Evolutionary conservation across 495 filamentous ascomycete species (phyloP).

Genomic region (Hypoxylon lienhwacheense): DNA sequence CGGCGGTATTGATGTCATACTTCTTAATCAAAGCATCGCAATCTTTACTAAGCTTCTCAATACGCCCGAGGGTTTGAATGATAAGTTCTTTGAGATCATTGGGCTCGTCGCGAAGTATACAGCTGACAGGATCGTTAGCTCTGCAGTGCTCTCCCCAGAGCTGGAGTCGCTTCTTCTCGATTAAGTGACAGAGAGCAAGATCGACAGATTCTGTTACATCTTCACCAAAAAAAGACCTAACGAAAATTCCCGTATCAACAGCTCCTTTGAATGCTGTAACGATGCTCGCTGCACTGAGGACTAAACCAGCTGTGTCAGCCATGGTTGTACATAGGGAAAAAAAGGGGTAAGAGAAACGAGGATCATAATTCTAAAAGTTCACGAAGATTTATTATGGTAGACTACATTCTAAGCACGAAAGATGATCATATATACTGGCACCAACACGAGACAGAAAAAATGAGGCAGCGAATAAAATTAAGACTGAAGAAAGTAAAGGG

Average conservation of each 20-base stretch:
- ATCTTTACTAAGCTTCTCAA: not conserved
- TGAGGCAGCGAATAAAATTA: too few relatives aligned
- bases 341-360: not conserved
- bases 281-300: too few relatives aligned
- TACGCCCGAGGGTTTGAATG: not conserved
- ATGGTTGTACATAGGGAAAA: not conserved
- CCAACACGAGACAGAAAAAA: too few relatives aligned
- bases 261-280: not conserved
- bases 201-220: not conserved
- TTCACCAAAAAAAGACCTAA: not conserved
- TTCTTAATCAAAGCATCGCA: not conserved
- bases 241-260: not conserved
- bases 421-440: too few relatives aligned
- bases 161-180: not conserved
- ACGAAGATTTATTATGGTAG: too few relatives aligned
- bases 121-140: not conserved
- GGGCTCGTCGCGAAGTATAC: constrained; percentile 1
- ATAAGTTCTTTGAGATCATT: not conserved
- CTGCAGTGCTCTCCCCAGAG: not conserved
- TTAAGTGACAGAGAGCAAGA: not conserved
- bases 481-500: too few relatives aligned
- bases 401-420: too few relatives aligned
- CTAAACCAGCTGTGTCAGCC: not conserved
- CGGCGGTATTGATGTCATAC: not conserved
- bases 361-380: too few relatives aligned